Evolutionary conservation across 1,284 basidiomycete species (phyloP).

Genomic region (Erythrobasidium hasegawianum): DNA sequence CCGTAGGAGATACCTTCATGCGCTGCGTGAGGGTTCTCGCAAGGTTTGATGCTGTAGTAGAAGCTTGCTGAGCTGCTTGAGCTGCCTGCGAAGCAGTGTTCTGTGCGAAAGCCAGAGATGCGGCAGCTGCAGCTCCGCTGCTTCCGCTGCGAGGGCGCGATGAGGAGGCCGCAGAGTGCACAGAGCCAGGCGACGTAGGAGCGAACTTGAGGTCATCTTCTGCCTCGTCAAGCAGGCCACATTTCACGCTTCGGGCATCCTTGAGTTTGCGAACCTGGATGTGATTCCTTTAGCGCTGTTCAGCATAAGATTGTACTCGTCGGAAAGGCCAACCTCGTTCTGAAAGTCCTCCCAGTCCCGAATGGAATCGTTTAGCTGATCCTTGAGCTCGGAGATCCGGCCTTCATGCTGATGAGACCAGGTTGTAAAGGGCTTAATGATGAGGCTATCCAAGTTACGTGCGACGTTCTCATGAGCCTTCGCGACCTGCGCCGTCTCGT

Average conservation of each 20-base stretch:
- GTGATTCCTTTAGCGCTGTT: no score
- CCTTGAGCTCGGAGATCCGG: slow-evolving; percentile 11
- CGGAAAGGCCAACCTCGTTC: background rate
- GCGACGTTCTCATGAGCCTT: slow-evolving; percentile 27
- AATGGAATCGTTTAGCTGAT: slow-evolving; percentile 14
- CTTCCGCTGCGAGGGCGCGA: background rate
- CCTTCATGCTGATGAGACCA: slow-evolving; percentile 22
- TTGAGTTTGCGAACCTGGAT: slow-evolving; percentile 24
- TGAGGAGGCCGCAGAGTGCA: background rate
- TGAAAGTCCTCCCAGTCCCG: slow-evolving; percentile 17
- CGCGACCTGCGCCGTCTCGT: slow-evolving; percentile 24
- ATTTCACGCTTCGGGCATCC: slow-evolving; percentile 14
- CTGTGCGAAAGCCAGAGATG: background rate
- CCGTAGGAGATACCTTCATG: slow-evolving; percentile 43
- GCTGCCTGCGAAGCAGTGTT: slow-evolving; percentile 18
- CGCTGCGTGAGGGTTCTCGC: slow-evolving; percentile 15
- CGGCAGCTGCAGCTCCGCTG: background rate
- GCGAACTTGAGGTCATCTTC: slow-evolving; percentile 26
- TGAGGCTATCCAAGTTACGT: slow-evolving; percentile 17
- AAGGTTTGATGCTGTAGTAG: slow-evolving; percentile 15
- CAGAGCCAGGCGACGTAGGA: slow-evolving; percentile 19
- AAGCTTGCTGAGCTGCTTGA: slow-evolving; percentile 31
- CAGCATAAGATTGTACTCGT: no score
- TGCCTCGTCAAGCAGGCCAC: slow-evolving; percentile 24
- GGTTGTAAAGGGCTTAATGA: slow-evolving; percentile 22